Percentiles rank a stretch among this genome's conserved stretches.
These are phyloP conservation scores for Galerina marginata DNA, from an alignment of 768 basidiomycete species.

Conservation along the genomic window DNA sequence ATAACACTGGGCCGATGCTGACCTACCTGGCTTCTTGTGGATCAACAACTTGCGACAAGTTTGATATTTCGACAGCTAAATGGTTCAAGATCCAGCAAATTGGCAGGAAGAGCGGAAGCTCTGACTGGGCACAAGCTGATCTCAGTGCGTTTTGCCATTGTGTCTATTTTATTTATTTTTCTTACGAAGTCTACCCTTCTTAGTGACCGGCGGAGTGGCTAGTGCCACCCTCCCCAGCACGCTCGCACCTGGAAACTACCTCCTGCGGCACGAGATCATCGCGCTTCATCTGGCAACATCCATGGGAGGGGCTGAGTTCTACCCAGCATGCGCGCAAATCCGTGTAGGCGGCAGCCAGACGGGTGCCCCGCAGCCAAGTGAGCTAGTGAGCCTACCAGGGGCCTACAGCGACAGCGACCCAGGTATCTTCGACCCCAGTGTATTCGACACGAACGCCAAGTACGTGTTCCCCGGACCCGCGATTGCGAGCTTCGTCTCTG, in stretches of 20 bases:
- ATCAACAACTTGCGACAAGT: slow-evolving; percentile 59
- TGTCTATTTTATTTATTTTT: not conserved
- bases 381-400: slow-evolving; percentile 73
- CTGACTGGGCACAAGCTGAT: slow-evolving; percentile 57
- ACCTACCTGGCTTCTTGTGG: slow-evolving; percentile 78
- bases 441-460: slow-evolving; percentile 34
- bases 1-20: slow-evolving; percentile 71
- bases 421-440: slow-evolving; percentile 65
- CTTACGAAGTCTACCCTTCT: not conserved
- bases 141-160: slow-evolving; percentile 47
- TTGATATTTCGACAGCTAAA: slow-evolving; percentile 58
- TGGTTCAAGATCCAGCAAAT: slow-evolving; percentile 79
- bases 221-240: slow-evolving; percentile 51
- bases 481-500: slow-evolving; percentile 46
- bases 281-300: slow-evolving; percentile 69
- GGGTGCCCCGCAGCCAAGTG: slow-evolving; percentile 48
- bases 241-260: slow-evolving; percentile 71
- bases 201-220: slow-evolving; percentile 47
- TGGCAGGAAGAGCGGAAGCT: slow-evolving; percentile 43
- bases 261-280: slow-evolving; percentile 82
- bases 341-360: slow-evolving; percentile 58
- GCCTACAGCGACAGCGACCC: slow-evolving; percentile 74
- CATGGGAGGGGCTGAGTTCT: slow-evolving; percentile 77
- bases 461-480: slow-evolving; percentile 60
- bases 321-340: slow-evolving; percentile 72